Percentiles rank a stretch among this genome's conserved stretches.
Evolutionary conservation across 2,329 filamentous ascomycete genomes (phyloP).

Genomic region (Massarina eburnea): DNA sequence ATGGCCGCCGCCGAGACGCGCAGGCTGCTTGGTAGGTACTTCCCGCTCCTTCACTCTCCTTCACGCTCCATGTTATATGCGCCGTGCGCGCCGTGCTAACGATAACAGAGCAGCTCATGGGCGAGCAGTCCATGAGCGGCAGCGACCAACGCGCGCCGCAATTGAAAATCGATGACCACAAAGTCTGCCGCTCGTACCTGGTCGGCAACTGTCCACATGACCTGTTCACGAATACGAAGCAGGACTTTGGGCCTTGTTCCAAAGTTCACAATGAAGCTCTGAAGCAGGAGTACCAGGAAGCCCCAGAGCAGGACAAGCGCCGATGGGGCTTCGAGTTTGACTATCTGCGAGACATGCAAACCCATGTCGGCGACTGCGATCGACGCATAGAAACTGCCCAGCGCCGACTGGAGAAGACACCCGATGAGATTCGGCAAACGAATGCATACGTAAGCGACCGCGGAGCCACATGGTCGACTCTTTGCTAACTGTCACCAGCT

Average conservation of each 20-base stretch:
- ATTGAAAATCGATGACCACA: constrained; percentile 85
- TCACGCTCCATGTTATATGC: not conserved
- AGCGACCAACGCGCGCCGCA: constrained; percentile 75
- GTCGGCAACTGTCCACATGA: constrained; percentile 95
- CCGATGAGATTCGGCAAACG: constrained; percentile 94
- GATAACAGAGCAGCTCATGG: constrained; percentile 78
- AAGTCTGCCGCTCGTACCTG: constrained; percentile 93
- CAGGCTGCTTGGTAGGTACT: constrained; percentile 77
- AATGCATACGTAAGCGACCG: constrained; percentile 67
- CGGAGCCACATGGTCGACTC: not conserved
- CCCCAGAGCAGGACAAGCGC: constrained; percentile 70
- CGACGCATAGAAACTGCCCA: constrained; percentile 88
- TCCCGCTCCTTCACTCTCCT: not conserved
- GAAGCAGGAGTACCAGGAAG: constrained; percentile 82
- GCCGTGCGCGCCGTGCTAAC: constrained; percentile 14
- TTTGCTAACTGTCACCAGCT: constrained; percentile 51
- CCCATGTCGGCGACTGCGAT: constrained; percentile 97
- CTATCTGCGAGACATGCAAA: constrained; percentile 93
- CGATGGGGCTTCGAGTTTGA: constrained; percentile 93
- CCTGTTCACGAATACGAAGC: constrained; percentile 99
- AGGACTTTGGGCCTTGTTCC: constrained; percentile 87
- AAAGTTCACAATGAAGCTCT: constrained; percentile 86
- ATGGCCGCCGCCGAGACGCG: constrained; percentile 99
- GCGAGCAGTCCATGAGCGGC: constrained; percentile 73
- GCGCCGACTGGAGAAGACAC: constrained; percentile 90